Percentiles rank a stretch among this genome's conserved stretches.
phyloP scores from a whole-genome alignment of 176 grass and related monocot genomes.

The Carex parvula region DNA sequence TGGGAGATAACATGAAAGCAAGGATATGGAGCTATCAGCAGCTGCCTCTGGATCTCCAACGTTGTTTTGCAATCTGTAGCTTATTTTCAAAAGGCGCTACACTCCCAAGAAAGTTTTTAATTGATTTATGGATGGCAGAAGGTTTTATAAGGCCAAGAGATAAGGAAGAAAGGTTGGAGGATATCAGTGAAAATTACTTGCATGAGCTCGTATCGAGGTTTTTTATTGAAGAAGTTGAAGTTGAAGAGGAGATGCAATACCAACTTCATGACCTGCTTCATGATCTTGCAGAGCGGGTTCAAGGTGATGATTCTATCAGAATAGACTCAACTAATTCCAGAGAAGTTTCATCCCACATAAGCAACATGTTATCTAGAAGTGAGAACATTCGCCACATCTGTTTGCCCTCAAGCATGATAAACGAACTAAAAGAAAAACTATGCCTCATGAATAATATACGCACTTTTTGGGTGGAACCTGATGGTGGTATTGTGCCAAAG shows the following conservation, averaged over 20 bases:
- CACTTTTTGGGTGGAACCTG: not conserved
- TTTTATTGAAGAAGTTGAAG: not conserved
- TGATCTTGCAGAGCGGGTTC: not conserved
- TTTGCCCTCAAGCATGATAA: not conserved
- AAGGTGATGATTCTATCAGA: not conserved
- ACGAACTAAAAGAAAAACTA: not conserved
- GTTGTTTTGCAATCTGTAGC: not conserved
- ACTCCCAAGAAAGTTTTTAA: fast-evolving
- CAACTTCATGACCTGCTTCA: not conserved
- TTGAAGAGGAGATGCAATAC: not conserved
- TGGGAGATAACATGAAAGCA: not conserved
- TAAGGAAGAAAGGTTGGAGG: not conserved
- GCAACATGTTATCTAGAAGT: not conserved
- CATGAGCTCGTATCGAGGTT: not conserved
- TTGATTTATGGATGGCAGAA: not conserved
- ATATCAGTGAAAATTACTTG: not conserved
- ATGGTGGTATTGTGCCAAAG: not conserved
- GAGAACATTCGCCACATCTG: not conserved
- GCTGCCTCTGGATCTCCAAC: not conserved
- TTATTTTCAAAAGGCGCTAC: not conserved
- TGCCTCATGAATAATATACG: not conserved
- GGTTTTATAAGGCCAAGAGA: not conserved
- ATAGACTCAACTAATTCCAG: not conserved
- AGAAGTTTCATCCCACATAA: not conserved
- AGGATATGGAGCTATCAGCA: not conserved